Evolutionary conservation across 768 basidiomycete species (phyloP), one percentile per base, ranked within the genome.

Genomic region (Glaciozyma antarctica): DNA sequence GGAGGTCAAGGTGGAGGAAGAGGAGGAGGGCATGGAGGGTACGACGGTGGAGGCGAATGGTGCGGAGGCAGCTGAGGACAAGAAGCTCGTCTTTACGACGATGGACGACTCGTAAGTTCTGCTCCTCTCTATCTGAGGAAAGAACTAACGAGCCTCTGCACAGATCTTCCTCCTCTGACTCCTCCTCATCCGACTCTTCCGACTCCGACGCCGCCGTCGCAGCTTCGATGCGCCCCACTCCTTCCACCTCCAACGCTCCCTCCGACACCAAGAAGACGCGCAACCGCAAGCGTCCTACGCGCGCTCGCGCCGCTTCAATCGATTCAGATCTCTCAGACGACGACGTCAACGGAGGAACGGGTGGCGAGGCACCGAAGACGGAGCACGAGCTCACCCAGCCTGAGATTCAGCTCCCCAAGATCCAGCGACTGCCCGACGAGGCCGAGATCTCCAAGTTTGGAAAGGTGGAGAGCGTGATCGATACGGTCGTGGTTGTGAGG

Each of bases 371-470:
- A 10, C 64, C 68, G 1, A 68, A 68, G 45, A 72, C 74, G 34
- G 71, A 70, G 52, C 72, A 76, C 26, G 81, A 84, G 28, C 78
- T 90, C 61, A 76, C 77, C 26, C 75, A 63, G 15, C 75, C 75
- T 6, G 68, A 70, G 12, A 61, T 71, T 7, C 43, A 28, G 16
- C 57, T 86, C 61, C 90, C 89, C 21, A 80, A 84, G 17, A 78
- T 88, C 43, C 78, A 83, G 54, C 79, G 85, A 73, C 81, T 91
- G 56, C 84, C 80, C 1, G 73, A 79, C 2, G 80, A 83, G n/a
- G 88, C 89, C 70, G 71, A 75, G 5, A 78, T 94, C 55, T 87
- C 88, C 73, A 82, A 80, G 73, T 84, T 89, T 4, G 90, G 90
- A 60, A 85, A 88, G 68, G 78, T 94, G 32, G 83, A 85, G 81